Base-by-base conservation (phyloP, 2,329 filamentous ascomycete genomes). In the Cladosporium cucumerinum region DNA sequence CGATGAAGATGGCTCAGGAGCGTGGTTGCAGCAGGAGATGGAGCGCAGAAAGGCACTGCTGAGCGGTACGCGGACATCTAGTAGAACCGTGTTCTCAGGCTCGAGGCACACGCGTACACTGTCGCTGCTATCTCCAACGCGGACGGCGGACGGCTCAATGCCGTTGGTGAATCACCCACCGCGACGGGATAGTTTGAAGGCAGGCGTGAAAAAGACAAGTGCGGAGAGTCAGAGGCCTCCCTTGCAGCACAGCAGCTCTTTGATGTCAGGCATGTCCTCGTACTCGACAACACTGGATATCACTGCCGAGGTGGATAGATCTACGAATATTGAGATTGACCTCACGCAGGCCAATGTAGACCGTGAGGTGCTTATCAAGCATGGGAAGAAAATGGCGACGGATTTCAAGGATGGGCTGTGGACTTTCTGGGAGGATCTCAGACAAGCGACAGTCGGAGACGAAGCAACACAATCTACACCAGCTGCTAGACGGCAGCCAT, bases 391-490 rank as follows among this genome's bases (percentile, higher is more conserved):
- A 76, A 89, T 97, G 77, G 91, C 93, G 18, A 90, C 91, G 66
- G 95, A 97, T 78, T 88, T 99, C 77, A 92, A 89, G 75, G 87
- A 95, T 60, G 94, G 95, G 1, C 80, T 99, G 57, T 93, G 91
- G 87, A 97, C 92, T 1, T 99, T 99, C 78, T 87, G 97, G 66
- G 95, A 98, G 76, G 95, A 99, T 74, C 87, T 99, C 57, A 86
- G 93, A 69, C 95, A 98, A 78, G 96, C 94, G 16, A 97, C 95
- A 0, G 93, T 99, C 7, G 95, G 95, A 26, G 95, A 99, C 63
- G 95, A 99, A 79, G 91, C 88, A 18, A 86, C 92, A 68, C 87
- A 83, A 66, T 88, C 87, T 49, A 79, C 79, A 36, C 76, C 78
- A 66, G 74, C 78, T 6, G 65, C 65, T 11, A 68, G 69, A 10